Evolutionary conservation across 2,329 filamentous ascomycete species (phyloP).

Genomic region (Fusarium musae): DNA sequence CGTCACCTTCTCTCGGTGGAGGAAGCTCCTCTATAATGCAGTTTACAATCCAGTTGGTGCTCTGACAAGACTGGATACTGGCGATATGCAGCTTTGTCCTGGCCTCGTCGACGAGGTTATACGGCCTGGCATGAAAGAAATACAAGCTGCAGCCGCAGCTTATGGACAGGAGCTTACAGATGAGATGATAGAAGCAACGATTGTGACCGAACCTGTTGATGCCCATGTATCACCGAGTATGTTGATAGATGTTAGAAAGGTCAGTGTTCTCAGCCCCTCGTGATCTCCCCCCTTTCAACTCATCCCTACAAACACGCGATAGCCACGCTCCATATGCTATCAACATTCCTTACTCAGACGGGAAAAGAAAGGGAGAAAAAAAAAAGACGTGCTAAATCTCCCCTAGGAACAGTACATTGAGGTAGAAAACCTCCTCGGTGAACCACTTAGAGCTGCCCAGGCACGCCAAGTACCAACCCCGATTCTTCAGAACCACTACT

Average conservation of each 20-base stretch:
- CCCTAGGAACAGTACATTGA: conserved; percentile 41
- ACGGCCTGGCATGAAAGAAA: conserved; percentile 41
- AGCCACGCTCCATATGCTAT: neutral
- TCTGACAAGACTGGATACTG: conserved; percentile 35
- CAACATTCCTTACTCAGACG: neutral
- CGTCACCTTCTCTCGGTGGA: conserved; percentile 41
- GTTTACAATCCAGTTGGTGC: conserved; percentile 40
- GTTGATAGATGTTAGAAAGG: conserved; percentile 40
- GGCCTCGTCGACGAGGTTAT: conserved; percentile 37
- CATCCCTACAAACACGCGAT: neutral
- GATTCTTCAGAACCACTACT: conserved; percentile 34
- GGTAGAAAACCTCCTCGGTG: conserved; percentile 41
- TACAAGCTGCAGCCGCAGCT: conserved; percentile 34
- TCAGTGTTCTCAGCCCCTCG: neutral
- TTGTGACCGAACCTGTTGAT: conserved; percentile 38
- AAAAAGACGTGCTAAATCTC: conserved; percentile 6
- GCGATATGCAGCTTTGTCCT: conserved; percentile 41
- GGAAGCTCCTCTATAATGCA: conserved; percentile 42
- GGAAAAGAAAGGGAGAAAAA: no score
- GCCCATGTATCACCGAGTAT: conserved; percentile 41
- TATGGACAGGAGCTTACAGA: conserved; percentile 39
- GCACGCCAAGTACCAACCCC: conserved; percentile 29
- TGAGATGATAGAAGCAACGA: conserved; percentile 37
- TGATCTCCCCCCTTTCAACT: no score
- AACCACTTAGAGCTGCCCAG: conserved; percentile 38